Evolutionary conservation across 2,329 filamentous ascomycete genomes (phyloP), one percentile per base, ranked within the genome.

Genomic region (Cercospora sojina): DNA sequence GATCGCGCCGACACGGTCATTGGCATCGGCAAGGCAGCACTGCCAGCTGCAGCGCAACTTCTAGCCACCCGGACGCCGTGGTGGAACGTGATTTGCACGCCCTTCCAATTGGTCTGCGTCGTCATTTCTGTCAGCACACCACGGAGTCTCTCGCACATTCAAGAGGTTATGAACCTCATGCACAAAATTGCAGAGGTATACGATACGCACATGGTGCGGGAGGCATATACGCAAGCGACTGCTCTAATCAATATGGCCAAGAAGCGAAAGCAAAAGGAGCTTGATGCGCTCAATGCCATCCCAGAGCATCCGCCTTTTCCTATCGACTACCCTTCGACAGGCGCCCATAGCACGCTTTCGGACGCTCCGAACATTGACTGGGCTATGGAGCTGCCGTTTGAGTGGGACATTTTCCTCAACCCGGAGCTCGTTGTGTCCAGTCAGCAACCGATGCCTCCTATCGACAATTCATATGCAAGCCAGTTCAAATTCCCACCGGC

Each of bases 71-170:
- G 74, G 7, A 75, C 73, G 18, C 79, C 79, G 3, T 82, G 80
- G 80, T 82, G 80, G 80, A 81, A 81, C 65, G 74, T 81, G 1
- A 69, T 82, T 2, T 77, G 77, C 57, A 77, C 77, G 0, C 74
- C 78, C 0, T 82, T 82, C 58, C 80, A 82, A 65, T 81, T 80
- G 49, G 72, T 80, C 9, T 82, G 80, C 67, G 76, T 80, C 29
- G 71, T 79, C 3, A 74, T 82, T 12, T 79, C 79, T 3, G 77
- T 82, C 23, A 78, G 79, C 55, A 80, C 79, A 2, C 73, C 75
- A 0, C 74, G 76, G 16, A 78, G 75, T 62, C 73, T 80, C 10
- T 70, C 75, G 2, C 73, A 74, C 25, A 75, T 82, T 5, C 69
- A 75, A 16, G 74, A 76, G 20, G 75, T 75, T 1, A 78, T 82